A percentile compares a stretch with the other conserved stretches of the same genome.
Evolutionary conservation across 768 basidiomycete species (phyloP).

Genomic region (Sporobolomyces pararoseus): DNA sequence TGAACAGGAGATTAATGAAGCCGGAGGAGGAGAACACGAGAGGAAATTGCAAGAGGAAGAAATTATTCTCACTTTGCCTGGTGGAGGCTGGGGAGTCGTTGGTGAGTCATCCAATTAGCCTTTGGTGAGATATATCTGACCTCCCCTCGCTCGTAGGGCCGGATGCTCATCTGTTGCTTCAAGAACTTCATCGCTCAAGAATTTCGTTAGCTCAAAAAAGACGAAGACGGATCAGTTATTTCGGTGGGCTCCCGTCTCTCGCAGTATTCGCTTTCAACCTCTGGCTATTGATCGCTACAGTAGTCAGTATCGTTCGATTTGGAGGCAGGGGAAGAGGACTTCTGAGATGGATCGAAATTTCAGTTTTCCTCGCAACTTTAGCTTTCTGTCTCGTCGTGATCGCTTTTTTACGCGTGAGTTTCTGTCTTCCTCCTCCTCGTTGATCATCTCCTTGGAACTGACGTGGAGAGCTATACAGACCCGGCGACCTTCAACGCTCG

Average conservation of each 20-base stretch:
- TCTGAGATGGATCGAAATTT: conserved; percentile 11
- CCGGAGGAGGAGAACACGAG: background rate
- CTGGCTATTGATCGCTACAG: conserved; percentile 6
- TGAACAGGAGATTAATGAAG: too few species aligned
- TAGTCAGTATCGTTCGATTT: background rate
- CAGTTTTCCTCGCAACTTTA: background rate
- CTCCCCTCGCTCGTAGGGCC: background rate
- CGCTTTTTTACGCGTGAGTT: conserved; percentile 15
- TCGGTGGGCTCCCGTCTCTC: conserved; percentile 13
- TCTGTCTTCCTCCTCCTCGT: background rate
- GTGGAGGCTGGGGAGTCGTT: conserved; percentile 12
- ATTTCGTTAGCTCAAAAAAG: conserved; percentile 3
- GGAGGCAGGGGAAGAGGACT: conserved; percentile 1
- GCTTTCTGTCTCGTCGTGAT: background rate
- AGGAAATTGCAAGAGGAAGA: background rate
- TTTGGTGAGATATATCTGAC: too few species aligned
- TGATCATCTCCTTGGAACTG: background rate
- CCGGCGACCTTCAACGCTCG: conserved; percentile 9
- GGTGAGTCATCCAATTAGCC: conserved; percentile 3
- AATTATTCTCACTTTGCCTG: background rate
- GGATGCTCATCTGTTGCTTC: conserved; percentile 17
- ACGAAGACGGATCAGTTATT: conserved; percentile 2
- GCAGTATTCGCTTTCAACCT: background rate
- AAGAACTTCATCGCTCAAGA: conserved; percentile 18
- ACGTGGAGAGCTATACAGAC: conserved; percentile 2